A percentile compares a stretch with the other conserved stretches of the same genome.
Conservation (phyloP, 2,329 filamentous ascomycete species). For the Cytospora paraplurivora region DNA sequence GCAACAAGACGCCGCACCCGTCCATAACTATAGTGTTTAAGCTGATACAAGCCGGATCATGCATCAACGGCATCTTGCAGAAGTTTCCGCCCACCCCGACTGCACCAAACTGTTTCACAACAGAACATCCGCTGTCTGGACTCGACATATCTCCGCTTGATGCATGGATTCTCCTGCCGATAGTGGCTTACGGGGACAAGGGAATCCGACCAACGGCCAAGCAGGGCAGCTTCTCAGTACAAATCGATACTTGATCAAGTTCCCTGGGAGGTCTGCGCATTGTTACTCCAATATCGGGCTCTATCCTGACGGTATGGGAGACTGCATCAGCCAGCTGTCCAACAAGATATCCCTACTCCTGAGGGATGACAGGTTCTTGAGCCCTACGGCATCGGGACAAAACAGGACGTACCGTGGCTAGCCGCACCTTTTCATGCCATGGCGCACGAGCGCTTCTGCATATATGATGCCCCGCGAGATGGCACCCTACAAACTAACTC, state of each 20-base stretch:
- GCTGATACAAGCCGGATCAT: not conserved
- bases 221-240: not conserved
- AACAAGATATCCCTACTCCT: no score
- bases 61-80: not conserved
- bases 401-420: no score
- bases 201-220: not conserved
- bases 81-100: not conserved
- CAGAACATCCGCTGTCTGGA: not conserved
- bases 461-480: no score
- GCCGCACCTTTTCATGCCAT: no score
- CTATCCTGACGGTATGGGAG: not conserved
- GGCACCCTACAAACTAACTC: not conserved
- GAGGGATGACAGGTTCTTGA: no score
- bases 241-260: not conserved
- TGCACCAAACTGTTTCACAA: not conserved
- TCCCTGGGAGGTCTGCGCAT: not conserved
- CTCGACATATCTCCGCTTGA: not conserved
- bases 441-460: no score
- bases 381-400: no score
- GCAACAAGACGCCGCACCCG: no score
- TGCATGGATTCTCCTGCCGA: not conserved
- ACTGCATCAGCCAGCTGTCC: no score
- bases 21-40: no score
- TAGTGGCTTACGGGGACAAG: not conserved
- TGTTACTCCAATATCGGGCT: not conserved